Base-by-base conservation (phyloP, 2,329 filamentous ascomycete genomes). In the Diaporthe sp. region DNA sequence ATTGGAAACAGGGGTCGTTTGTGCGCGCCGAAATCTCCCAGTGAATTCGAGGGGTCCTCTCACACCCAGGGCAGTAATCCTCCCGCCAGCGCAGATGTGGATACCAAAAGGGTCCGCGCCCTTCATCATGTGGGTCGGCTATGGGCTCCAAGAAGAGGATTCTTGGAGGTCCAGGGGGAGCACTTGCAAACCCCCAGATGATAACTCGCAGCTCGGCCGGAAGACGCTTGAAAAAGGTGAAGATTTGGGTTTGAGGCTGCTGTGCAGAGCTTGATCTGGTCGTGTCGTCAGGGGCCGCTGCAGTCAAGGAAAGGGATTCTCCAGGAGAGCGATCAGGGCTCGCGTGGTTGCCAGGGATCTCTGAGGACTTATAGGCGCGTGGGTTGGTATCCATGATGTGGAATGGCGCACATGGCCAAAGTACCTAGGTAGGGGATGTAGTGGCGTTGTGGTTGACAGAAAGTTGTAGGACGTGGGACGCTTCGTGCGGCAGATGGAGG, bases 251-350 rank as follows among this genome's bases (percentile, higher is more conserved):
- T 25, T 20, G 55, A 57, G 55, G 28, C 17, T 4, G 28, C 4
- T 22, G 55, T 34, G 55, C 8, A 0, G 5, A 15, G 28, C 28
- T 3, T 20, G 55, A 3, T 9, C 17, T 34, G 13, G 22, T 34
- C 17, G 5, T 20, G 28, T 31, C 17, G 5, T 34, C 25, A 5
- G 25, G 15, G n/a, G 17, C 13, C 34, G 34, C 22, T 42, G 34
- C 4, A 4, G 3, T 15, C 58, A n/a, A 9, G 4, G n/a, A 0
- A 12, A 10, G 0, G 3, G n/a, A 1, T 4, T 6, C 0, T 28
- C 20, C 20, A 20, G n/a, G 12, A 0, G n/a, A 20, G 5, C 3
- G 37, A 28, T 15, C n/a, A 31, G 39, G 10, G 39, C 12, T 10
- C 2, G 1, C 2, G 58, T 44, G 0, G 37, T 44, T 15, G 28